Evolutionary conservation across 2,329 filamentous ascomycete species (phyloP), one percentile per base, ranked within the genome.

Genomic region (Tolypocladium paradoxum): DNA sequence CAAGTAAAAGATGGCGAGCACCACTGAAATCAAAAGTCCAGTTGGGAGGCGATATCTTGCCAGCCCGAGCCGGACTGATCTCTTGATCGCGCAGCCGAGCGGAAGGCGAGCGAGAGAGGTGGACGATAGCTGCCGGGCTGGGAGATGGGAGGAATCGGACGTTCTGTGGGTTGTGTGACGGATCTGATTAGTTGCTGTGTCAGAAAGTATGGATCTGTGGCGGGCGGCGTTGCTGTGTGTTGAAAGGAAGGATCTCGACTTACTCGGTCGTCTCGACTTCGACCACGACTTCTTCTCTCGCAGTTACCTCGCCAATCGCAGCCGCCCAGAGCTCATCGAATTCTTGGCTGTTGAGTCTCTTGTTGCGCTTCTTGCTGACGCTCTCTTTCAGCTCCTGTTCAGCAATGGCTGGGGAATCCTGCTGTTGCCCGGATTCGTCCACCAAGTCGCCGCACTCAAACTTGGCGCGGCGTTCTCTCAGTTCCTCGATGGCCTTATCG

Each of bases 21-120:
- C 53, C 20, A 78, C 59, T 18, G 77, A 56, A 34, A 81, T 72
- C 65, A 87, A 58, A 77, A 81, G 68, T 77, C 83, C 78, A 93
- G 91, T 83, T 76, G 85, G 73, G 83, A 90, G 74, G 85, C 88
- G 79, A 93, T 93, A 79, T 85, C 85, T 79, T 81, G 85, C 88
- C 87, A 93, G 64, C 70, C 86, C 81, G 79, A 85, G 82, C 74
- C 85, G 77, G 82, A 91, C 71, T 72, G 84, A 88, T 76, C 88
- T 79, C 70, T 82, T 82, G 85, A 90, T 63, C 72, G 87, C 82
- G 73, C 89, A 96, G 75, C 74, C 68, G 86, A 96, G 77, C 75
- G 91, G 82, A 86, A 97, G 79, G 71, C 87, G 82, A 80, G 91
- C 87, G 85, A 95, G 87, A 77, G 89, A 95, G 77, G 81, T 87